Conservation (phyloP, 495 filamentous ascomycete genomes). For the Lepidopterella palustris region DNA sequence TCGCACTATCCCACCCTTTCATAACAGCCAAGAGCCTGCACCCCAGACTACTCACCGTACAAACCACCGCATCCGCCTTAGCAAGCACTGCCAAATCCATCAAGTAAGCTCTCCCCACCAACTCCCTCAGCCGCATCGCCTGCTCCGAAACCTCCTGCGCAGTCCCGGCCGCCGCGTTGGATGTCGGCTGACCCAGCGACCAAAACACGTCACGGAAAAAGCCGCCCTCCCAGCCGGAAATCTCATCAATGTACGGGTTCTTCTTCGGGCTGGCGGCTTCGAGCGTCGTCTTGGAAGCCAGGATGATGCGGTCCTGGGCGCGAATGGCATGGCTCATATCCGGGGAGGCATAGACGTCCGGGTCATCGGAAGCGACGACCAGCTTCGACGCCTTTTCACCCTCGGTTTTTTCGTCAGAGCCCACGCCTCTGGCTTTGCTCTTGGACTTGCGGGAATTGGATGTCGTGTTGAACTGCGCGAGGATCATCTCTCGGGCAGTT, state of each 20-base stretch:
- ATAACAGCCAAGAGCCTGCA: slow-evolving; percentile 67
- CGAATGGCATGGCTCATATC: slow-evolving; percentile 47
- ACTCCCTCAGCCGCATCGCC: slow-evolving; percentile 51
- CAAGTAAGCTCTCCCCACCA: slow-evolving; percentile 64
- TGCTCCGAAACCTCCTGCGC: slow-evolving; percentile 41
- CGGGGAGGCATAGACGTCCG: slow-evolving; percentile 51
- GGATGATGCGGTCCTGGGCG: slow-evolving; percentile 59
- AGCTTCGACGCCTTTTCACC: slow-evolving; percentile 35
- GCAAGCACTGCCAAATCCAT: slow-evolving; percentile 65
- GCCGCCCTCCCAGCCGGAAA: slow-evolving; percentile 67
- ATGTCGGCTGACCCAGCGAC: slow-evolving; percentile 47
- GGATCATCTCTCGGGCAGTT: slow-evolving; percentile 38
- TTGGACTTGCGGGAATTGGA: slow-evolving; percentile 11
- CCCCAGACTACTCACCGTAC: slow-evolving; percentile 57
- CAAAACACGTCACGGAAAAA: slow-evolving; percentile 67
- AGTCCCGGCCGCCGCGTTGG: slow-evolving; percentile 26
- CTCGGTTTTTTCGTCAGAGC: not conserved
- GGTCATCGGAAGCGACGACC: slow-evolving; percentile 66
- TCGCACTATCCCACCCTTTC: slow-evolving; percentile 68
- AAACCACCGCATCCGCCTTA: slow-evolving; percentile 56
- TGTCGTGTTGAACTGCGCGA: slow-evolving; percentile 20
- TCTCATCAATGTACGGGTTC: slow-evolving; percentile 56
- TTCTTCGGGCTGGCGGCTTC: slow-evolving; percentile 35
- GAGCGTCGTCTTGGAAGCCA: slow-evolving; percentile 53
- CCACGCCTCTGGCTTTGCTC: not conserved